phyloP scores from a whole-genome alignment of 2,329 filamentous ascomycete species.

The Daldinia eschscholtzii region DNA sequence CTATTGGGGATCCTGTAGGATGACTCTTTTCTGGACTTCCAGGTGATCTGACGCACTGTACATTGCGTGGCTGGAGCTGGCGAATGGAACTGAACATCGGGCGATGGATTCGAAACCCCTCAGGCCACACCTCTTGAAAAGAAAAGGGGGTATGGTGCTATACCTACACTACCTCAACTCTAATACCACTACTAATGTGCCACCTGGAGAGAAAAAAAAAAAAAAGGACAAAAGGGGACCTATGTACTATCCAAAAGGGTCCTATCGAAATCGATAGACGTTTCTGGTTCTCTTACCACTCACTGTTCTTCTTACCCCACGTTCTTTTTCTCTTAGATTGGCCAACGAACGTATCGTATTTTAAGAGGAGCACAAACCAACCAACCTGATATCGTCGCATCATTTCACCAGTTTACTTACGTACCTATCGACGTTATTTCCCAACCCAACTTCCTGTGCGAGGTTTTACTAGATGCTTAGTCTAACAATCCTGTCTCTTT shows the following conservation, averaged over 20 bases:
- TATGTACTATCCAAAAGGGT: neutral
- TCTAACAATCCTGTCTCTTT: neutral
- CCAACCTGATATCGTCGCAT: conserved; percentile 17
- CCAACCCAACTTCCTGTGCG: conserved; percentile 6
- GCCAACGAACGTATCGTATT: conserved; percentile 7
- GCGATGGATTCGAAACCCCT: conserved; percentile 9
- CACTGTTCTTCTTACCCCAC: conserved; percentile 20
- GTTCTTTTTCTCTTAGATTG: conserved; percentile 17
- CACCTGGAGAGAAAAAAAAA: neutral
- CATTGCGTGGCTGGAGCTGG: conserved; percentile 28
- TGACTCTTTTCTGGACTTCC: conserved; percentile 20
- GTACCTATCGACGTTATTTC: conserved; percentile 4
- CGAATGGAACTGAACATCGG: conserved; percentile 14
- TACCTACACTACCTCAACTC: conserved; percentile 5
- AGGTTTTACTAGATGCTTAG: conserved; percentile 8
- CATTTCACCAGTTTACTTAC: conserved; percentile 1
- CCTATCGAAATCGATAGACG: conserved; percentile 8
- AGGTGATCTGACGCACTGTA: conserved; percentile 26
- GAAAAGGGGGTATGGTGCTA: conserved; percentile 24
- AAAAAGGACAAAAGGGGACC: conserved; percentile 4
- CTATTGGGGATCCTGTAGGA: conserved; percentile 29
- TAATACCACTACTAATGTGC: conserved; percentile 14
- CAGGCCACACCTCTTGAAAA: conserved; percentile 20
- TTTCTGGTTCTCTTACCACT: conserved; percentile 23
- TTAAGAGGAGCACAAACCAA: conserved; percentile 24